Conservation (phyloP, 116 monocot genomes). For the Phalaenopsis hybrid region DNA sequence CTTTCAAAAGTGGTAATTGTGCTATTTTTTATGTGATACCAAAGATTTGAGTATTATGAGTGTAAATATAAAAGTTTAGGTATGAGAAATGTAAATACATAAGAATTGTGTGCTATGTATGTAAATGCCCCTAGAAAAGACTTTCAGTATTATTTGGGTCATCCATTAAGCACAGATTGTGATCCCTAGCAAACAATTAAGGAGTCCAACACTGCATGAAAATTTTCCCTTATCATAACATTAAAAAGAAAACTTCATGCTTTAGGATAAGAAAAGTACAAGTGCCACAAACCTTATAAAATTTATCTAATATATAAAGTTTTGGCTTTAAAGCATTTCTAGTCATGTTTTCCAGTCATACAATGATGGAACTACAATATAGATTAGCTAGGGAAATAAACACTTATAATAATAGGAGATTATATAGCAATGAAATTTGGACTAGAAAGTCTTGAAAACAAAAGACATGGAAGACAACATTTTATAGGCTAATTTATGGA, state of each 20-base stretch:
- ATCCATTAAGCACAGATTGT: background rate
- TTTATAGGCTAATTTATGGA: too few species aligned
- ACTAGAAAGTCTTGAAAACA: background rate
- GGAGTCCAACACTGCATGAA: background rate
- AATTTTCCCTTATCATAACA: background rate
- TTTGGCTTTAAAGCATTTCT: background rate
- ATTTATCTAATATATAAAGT: background rate
- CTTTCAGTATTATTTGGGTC: background rate
- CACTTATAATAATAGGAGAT: background rate
- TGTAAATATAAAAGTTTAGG: too few species aligned
- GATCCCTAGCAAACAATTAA: background rate
- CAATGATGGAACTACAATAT: background rate
- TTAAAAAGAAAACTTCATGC: background rate
- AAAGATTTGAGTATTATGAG: too few species aligned
- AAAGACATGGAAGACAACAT: too few species aligned
- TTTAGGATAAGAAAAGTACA: background rate
- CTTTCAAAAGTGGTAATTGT: too few species aligned
- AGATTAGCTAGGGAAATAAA: background rate
- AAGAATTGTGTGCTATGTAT: too few species aligned
- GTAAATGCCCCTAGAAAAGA: background rate
- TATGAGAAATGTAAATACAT: too few species aligned
- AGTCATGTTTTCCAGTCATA: too few species aligned
- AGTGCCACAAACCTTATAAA: background rate
- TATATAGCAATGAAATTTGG: background rate
- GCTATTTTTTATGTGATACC: too few species aligned